A percentile compares a stretch with the other conserved stretches of the same genome.
Evolutionary conservation across 2,329 filamentous ascomycete genomes (phyloP).

Genomic region (Ceratocystiopsis sp.): DNA sequence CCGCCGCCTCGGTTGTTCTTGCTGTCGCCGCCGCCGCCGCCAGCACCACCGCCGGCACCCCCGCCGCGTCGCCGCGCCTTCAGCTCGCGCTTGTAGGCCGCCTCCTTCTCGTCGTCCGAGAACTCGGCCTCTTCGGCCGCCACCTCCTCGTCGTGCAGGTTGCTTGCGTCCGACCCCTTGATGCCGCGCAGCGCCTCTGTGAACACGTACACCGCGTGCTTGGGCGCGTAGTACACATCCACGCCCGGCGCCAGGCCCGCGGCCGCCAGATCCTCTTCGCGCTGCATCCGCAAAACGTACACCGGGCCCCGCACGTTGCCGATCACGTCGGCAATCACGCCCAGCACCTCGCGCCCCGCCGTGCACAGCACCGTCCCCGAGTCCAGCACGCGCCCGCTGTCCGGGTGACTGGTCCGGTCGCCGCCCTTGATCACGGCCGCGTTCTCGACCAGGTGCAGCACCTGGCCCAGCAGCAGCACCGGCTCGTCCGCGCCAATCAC

Average conservation of each 20-base stretch:
- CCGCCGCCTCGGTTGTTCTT: background rate
- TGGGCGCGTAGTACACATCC: constrained; percentile 61
- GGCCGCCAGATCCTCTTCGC: constrained; percentile 43
- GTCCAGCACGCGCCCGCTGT: constrained; percentile 50
- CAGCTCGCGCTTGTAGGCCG: constrained; percentile 53
- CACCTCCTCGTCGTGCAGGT: constrained; percentile 85
- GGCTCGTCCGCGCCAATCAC: constrained; percentile 61
- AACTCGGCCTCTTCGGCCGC: constrained; percentile 80
- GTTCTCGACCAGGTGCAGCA: constrained; percentile 65
- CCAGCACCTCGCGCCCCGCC: constrained; percentile 58
- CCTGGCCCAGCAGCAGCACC: constrained; percentile 55
- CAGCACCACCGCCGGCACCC: constrained; percentile 19
- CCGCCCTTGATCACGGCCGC: constrained; percentile 63
- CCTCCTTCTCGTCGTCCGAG: constrained; percentile 90
- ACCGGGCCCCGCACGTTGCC: constrained; percentile 73
- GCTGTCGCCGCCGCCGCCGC: constrained; percentile 13
- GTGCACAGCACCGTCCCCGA: constrained; percentile 69
- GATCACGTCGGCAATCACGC: constrained; percentile 68
- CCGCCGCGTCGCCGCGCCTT: constrained; percentile 47
- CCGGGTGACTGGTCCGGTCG: constrained; percentile 48
- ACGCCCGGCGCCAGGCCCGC: constrained; percentile 51
- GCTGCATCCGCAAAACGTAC: constrained; percentile 62
- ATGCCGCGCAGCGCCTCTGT: constrained; percentile 61
- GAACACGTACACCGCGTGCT: constrained; percentile 70
- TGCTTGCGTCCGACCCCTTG: constrained; percentile 89